Evolutionary conservation across 2,329 filamentous ascomycete species (phyloP), one percentile per base, ranked within the genome.

Genomic region (Emydomyces testavorans): DNA sequence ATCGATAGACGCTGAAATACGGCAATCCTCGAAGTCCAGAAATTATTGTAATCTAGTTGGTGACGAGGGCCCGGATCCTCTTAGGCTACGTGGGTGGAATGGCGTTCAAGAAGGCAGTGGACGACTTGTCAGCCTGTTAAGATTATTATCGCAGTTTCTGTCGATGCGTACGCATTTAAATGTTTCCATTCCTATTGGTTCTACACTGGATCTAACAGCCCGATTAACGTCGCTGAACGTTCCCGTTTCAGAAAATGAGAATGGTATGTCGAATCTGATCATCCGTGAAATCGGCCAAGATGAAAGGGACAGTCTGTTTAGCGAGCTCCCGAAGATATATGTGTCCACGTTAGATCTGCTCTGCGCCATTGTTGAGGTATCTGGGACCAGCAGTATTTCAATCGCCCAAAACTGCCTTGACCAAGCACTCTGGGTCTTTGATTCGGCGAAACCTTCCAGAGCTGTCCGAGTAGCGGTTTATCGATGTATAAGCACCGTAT

Each of bases 221-320:
- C 75, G 90, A 37, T 66, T 94, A 23, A 76, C 85, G 29, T 78
- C 82, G 15, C 73, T 93, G 37, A 62, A 75, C 61, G 54, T 78
- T 63, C 63, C 77, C 55, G 48, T 72, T 57, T 55, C 65, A 41
- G 54, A 72, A 59, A 60, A 68, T 62, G 51, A 60, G 21, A 52
- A 50, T 32, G 63, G 16, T 68, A 68, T 55, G 69, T 78, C n/a
- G 77, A 81, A 51, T 71, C 10, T 45, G 8, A 29, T 80, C 50
- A 89, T 88, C 56, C 72, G 80, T 6, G 82, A 85, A 53, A 78
- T 92, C 53, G 75, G 80, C 26, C 78, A 83, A 52, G 85, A 93
- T 42, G 90, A 95, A 65, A 82, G 82, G 52, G 86, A 94, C 46
- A 78, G 81, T 37, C 72, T 95, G 2, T 89, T 84, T 77, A 69